Evolutionary conservation across 129 eudicot species (phyloP), one percentile per base, ranked within the genome.

Genomic region (Ambrosia trifida): DNA sequence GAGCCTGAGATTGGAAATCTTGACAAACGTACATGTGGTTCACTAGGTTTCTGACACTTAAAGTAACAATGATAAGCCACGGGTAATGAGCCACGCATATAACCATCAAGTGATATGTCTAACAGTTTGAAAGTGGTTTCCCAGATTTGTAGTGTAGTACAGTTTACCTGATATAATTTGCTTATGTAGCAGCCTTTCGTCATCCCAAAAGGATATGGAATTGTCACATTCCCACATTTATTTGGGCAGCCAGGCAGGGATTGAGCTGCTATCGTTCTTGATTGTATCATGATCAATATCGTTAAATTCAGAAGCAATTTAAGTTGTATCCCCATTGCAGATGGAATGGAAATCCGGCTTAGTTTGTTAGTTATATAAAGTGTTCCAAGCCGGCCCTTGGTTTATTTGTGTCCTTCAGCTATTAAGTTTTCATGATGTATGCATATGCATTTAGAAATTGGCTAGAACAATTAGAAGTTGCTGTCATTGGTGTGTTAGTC

Each of bases 191-290:
- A 78, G 17, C 73, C 82, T 35, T 53, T 4, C 13, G 5, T 52
- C 0, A 50, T 63, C 28, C 82, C 78, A 62, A 64, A 78, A 64
- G 78, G 82, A 31, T 52, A 72, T 1, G 77, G 68, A 28, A 78
- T 78, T 19, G 63, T 51, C 9, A 78, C 69, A 13, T 53, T 53
- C 1, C 78, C 82, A 56, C 78, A 78, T 31, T 64, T 51, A 32
- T 72, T 24, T 0, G 62, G n/a, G 73, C 82, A 72, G 58, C 51
- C 54, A 18, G 73, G 73, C 35, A 57, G 49, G 14, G 68, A 58
- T 66, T 53, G 73, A 40, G 78, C 31, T 43, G 40, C 30, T 31
- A 35, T 53, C 13, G 8, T 32, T 38, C 28, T 17, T 19, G 68
- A 43, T 54, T 46, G 41, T 32, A 64, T 64, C 36, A 17, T n/a